A percentile compares a stretch with the other conserved stretches of the same genome.
Conservation (phyloP, 2,329 filamentous ascomycete species). For the Emergomyces orientalis region DNA sequence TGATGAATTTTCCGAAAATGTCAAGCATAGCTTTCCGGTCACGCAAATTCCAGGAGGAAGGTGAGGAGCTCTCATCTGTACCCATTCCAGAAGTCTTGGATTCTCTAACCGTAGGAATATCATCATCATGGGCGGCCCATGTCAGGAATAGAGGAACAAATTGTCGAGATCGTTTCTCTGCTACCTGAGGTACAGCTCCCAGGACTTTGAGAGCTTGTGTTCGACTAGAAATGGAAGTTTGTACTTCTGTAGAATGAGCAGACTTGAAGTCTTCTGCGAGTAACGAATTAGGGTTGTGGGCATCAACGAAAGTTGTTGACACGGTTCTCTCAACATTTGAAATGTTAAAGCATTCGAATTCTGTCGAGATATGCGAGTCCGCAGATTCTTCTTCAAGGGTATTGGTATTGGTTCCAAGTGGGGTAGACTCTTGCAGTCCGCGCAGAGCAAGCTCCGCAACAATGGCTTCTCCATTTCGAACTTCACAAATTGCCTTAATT, state of each 20-base stretch:
- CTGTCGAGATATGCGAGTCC: conserved; percentile 23
- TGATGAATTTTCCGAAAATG: conserved; percentile 75
- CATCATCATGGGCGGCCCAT: conserved; percentile 57
- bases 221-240: conserved; percentile 46
- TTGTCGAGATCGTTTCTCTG: conserved; percentile 75
- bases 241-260: conserved; percentile 40
- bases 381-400: conserved; percentile 19
- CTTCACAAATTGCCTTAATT: conserved; percentile 63
- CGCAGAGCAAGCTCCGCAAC: conserved; percentile 64
- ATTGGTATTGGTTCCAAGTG: neutral
- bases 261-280: conserved; percentile 57
- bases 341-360: conserved; percentile 80
- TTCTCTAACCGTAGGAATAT: conserved; percentile 21
- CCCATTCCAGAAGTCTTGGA: conserved; percentile 20
- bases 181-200: conserved; percentile 60
- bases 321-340: conserved; percentile 48
- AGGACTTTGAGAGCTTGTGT: conserved; percentile 73
- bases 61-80: conserved; percentile 16
- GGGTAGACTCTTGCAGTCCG: conserved; percentile 51
- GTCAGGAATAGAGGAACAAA: conserved; percentile 78
- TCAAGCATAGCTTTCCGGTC: conserved; percentile 77
- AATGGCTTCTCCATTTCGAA: conserved; percentile 60
- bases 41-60: conserved; percentile 35
- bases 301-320: conserved; percentile 43
- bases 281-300: conserved; percentile 46